phyloP scores from a whole-genome alignment of 2,329 filamentous ascomycete genomes.

The Hawksworthiomyces lignivorus region DNA sequence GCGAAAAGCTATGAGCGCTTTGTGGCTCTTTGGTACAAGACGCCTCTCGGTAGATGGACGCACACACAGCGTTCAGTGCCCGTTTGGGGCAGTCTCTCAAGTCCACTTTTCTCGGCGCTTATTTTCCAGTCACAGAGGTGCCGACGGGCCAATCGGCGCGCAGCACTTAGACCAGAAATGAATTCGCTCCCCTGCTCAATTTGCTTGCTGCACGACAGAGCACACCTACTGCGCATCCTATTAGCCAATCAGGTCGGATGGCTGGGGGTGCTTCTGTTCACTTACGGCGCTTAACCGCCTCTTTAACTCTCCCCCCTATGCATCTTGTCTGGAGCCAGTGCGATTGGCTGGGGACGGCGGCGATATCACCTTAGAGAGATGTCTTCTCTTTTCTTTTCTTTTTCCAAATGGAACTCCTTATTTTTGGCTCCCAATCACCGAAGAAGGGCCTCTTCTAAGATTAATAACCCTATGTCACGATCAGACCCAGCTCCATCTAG shows the following conservation, averaged over 20 bases:
- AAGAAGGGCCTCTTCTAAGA: conserved; percentile 5
- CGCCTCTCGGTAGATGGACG: too few relatives aligned
- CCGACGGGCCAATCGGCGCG: conserved; percentile 8
- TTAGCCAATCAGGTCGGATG: conserved; percentile 5
- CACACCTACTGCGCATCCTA: background rate
- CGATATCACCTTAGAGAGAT: background rate
- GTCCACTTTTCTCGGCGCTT: too few relatives aligned
- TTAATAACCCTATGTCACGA: too few relatives aligned
- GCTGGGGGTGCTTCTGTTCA: too few relatives aligned
- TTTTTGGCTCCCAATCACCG: conserved; percentile 1
- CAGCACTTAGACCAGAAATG: conserved; percentile 6
- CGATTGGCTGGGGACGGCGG: too few relatives aligned
- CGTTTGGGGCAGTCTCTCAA: too few relatives aligned
- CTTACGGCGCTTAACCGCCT: conserved; percentile 6
- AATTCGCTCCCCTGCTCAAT: background rate
- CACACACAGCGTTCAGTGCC: too few relatives aligned
- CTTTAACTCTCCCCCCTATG: background rate
- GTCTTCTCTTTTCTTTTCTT: background rate
- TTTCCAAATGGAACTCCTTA: background rate
- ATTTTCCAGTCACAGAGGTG: too few relatives aligned
- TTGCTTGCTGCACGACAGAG: conserved; percentile 1
- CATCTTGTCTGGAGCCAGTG: too few relatives aligned
- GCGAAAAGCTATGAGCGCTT: too few relatives aligned
- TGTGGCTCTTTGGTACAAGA: too few relatives aligned
- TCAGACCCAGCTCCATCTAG: too few relatives aligned